A percentile compares a stretch with the other conserved stretches of the same genome.
These are phyloP conservation scores for Ceratocystis ficicola DNA, from an alignment of 2,329 filamentous ascomycete species.

Conservation along the genomic window DNA sequence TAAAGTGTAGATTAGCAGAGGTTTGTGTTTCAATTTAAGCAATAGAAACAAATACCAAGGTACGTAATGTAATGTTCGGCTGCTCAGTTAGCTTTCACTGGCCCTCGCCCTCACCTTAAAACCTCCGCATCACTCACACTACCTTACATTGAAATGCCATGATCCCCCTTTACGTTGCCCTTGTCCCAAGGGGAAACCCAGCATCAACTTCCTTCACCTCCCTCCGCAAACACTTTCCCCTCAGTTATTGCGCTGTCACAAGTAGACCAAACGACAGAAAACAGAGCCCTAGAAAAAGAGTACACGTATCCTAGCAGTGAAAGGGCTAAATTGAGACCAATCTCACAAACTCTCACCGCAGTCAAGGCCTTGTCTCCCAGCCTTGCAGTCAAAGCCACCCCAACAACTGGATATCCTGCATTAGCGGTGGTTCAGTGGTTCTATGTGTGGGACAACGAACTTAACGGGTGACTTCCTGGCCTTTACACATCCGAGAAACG, in stretches of 20 bases:
- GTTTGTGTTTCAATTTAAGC: conserved; percentile 4
- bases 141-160: neutral
- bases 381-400: conserved; percentile 8
- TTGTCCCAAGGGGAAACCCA: neutral
- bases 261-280: neutral
- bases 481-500: neutral
- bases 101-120: neutral
- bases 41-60: conserved; percentile 1
- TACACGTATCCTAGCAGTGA: conserved; percentile 8
- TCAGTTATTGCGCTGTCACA: neutral
- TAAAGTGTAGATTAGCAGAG: neutral
- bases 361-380: conserved; percentile 4
- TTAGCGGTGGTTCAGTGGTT: neutral
- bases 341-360: conserved; percentile 13
- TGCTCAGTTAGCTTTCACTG: neutral
- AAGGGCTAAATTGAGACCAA: conserved; percentile 13
- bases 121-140: conserved; percentile 3
- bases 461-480: neutral
- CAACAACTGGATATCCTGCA: conserved; percentile 8
- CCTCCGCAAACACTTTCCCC: neutral
- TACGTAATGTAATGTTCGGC: neutral
- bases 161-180: conserved; percentile 6
- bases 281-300: conserved; percentile 5
- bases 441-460: neutral
- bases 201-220: neutral